phyloP scores from a whole-genome alignment of 73 alveolate species.

The Tetrahymena borealis region DNA sequence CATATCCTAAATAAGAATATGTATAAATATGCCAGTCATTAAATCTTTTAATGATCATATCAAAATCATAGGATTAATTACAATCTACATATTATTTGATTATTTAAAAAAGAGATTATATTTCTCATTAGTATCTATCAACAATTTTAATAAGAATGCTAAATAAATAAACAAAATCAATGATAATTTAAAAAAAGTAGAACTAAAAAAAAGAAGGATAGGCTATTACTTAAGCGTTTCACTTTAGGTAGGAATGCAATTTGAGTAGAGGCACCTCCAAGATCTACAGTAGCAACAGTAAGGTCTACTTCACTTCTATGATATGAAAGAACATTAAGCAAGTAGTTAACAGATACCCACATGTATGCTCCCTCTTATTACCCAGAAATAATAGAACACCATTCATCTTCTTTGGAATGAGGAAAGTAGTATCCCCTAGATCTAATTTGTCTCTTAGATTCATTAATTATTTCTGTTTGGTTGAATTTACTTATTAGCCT shows the following conservation, averaged over 20 bases:
- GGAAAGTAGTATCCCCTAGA: constrained; percentile 12
- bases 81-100: neutral
- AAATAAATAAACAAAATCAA: neutral
- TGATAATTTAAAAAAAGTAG: neutral
- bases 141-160: no score
- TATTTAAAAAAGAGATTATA: no score
- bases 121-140: no score
- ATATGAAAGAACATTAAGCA: neutral
- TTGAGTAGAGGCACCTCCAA: constrained; percentile 45
- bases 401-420: neutral
- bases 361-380: constrained; percentile 38
- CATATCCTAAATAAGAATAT: constrained; percentile 13
- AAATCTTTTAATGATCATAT: constrained; percentile 15
- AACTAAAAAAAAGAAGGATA: neutral
- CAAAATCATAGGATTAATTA: neutral
- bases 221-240: neutral
- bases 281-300: constrained; percentile 17
- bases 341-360: constrained; percentile 34
- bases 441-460: neutral
- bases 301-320: neutral
- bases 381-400: constrained; percentile 30
- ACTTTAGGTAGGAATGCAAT: constrained; percentile 5
- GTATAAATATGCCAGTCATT: constrained; percentile 32
- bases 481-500: neutral
- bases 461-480: neutral